Evolutionary conservation across 169 alveolate genomes (phyloP).

Genomic region (Cryptosporidium ryanae): DNA sequence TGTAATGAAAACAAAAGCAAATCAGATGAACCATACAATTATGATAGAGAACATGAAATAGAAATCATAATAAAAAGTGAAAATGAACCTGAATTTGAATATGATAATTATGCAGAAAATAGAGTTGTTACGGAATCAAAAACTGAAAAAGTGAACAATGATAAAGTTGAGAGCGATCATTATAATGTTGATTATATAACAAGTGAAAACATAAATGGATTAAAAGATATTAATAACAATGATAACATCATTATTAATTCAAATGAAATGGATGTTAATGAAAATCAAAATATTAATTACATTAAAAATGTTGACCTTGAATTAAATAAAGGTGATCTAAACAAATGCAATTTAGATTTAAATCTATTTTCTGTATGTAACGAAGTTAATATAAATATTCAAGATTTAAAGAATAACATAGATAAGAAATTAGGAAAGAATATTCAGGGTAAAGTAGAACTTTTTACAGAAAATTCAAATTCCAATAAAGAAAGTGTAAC

Average conservation of each 20-base stretch:
- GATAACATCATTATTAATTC: neutral
- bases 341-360: neutral
- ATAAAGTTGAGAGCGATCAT: neutral
- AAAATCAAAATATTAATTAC: neutral
- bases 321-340: neutral
- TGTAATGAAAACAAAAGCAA: no score
- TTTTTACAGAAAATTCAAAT: neutral
- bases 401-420: neutral
- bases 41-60: no score
- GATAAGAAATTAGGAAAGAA: neutral
- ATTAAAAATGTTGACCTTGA: no score
- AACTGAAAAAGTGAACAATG: neutral
- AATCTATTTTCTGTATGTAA: slow-evolving; percentile 14
- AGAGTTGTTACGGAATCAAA: no score
- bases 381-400: slow-evolving; percentile 31
- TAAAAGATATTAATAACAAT: neutral
- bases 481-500: neutral
- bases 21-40: no score
- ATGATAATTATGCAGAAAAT: no score
- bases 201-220: neutral
- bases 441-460: neutral
- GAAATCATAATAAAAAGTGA: no score
- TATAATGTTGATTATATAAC: neutral
- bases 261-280: neutral
- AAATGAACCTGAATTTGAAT: no score